A percentile compares a stretch with the other conserved stretches of the same genome.
Conservation (phyloP, 1,284 basidiomycete genomes). For the Ustilago curta region DNA sequence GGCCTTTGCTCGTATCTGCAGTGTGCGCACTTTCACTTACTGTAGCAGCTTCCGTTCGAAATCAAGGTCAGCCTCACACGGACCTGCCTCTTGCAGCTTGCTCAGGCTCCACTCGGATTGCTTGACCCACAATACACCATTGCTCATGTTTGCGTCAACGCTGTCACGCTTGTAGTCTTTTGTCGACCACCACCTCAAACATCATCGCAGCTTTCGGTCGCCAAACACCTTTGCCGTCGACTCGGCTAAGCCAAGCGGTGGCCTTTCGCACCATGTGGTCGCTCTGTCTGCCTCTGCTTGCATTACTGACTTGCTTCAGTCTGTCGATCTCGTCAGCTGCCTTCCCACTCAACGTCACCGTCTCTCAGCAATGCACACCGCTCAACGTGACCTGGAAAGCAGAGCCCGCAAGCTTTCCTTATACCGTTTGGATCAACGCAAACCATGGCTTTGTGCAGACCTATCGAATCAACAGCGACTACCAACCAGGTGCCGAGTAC, state of each 20-base stretch:
- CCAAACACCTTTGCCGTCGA: conserved; percentile 1
- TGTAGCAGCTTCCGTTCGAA: background rate
- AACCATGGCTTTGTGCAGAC: conserved; percentile 47
- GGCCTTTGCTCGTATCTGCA: background rate
- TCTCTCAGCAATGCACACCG: conserved; percentile 54
- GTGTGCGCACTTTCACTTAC: background rate
- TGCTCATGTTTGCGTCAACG: conserved; percentile 1
- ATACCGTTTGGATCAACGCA: conserved; percentile 52
- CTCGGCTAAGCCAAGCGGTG: background rate
- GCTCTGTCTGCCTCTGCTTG: conserved; percentile 13
- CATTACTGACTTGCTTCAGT: conserved; percentile 11
- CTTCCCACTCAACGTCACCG: conserved; percentile 35
- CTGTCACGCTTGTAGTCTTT: background rate
- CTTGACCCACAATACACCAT: too few species aligned
- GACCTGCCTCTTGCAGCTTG: background rate
- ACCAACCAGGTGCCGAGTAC: conserved; percentile 37
- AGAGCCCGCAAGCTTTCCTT: conserved; percentile 29
- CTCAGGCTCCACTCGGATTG: background rate
- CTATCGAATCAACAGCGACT: conserved; percentile 47
- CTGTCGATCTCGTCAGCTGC: conserved; percentile 12
- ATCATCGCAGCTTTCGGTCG: background rate
- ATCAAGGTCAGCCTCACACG: background rate
- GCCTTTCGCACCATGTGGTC: conserved; percentile 16
- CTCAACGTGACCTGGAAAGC: conserved; percentile 58
- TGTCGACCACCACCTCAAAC: background rate